phyloP scores from a whole-genome alignment of 1,139 yeast genomes.

The Insectozyma bohioensis region DNA sequence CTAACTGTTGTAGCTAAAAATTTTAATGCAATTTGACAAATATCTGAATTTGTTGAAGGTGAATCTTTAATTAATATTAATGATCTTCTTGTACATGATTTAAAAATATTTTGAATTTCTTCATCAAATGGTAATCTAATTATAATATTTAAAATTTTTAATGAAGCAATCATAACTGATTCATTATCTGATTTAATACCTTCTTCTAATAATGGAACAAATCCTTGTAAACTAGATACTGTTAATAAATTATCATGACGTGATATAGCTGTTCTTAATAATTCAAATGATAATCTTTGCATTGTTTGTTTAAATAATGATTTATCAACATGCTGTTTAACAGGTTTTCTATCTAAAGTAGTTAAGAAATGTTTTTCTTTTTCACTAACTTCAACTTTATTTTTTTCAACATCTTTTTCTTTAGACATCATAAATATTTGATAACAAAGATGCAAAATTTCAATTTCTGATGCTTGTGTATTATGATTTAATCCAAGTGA shows the following conservation, averaged over 20 bases:
- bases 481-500: conserved; percentile 78
- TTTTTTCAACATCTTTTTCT: conserved; percentile 11
- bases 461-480: conserved; percentile 55
- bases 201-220: conserved; percentile 71
- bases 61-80: conserved; percentile 69
- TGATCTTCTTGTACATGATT: conserved; percentile 60
- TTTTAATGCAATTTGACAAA: conserved; percentile 80
- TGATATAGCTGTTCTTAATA: conserved; percentile 69
- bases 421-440: conserved; percentile 64
- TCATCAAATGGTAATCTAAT: conserved; percentile 64
- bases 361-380: conserved; percentile 68
- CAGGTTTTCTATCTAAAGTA: conserved; percentile 58
- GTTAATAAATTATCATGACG: conserved; percentile 59
- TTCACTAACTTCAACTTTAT: conserved; percentile 14
- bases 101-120: conserved; percentile 52
- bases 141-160: conserved; percentile 61
- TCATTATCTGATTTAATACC: conserved; percentile 70
- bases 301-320: conserved; percentile 49
- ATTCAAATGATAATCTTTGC: conserved; percentile 77
- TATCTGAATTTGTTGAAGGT: conserved; percentile 74
- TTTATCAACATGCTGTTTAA: conserved; percentile 51
- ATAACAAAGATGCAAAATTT: conserved; percentile 68
- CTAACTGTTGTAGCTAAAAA: conserved; percentile 73
- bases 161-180: conserved; percentile 65
- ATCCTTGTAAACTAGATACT: conserved; percentile 63